Percentiles rank a stretch among this genome's conserved stretches.
Evolutionary conservation across 768 basidiomycete species (phyloP).

Genomic region (Podaxis sp.): DNA sequence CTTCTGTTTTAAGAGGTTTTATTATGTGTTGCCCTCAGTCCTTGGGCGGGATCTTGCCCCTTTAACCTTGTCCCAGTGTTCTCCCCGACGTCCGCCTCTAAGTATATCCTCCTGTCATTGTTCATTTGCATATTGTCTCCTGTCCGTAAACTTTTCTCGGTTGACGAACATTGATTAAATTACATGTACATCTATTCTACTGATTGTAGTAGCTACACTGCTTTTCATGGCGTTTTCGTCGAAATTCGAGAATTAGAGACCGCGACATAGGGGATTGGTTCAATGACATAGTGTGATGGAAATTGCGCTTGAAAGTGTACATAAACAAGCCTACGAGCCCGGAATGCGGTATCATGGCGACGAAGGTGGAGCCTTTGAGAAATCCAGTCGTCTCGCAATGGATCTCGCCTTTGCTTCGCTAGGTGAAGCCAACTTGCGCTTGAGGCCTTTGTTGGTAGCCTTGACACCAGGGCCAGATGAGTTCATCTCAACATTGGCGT

Average conservation of each 20-base stretch:
- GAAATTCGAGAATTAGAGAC: not conserved
- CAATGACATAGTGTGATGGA: not conserved
- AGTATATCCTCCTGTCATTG: constrained; percentile 6
- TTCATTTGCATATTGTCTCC: not conserved
- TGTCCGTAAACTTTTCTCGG: not conserved
- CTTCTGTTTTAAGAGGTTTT: not conserved
- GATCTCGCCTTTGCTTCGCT: constrained; percentile 51
- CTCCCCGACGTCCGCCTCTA: not conserved
- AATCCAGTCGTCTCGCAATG: constrained; percentile 73
- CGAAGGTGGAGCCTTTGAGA: constrained; percentile 49
- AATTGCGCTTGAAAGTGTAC: not conserved
- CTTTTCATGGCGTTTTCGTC: not conserved
- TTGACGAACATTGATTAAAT: constrained; percentile 10
- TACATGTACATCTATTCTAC: constrained; percentile 16
- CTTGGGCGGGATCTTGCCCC: not conserved
- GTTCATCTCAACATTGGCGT: constrained; percentile 65
- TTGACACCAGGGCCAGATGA: constrained; percentile 51
- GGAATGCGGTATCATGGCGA: constrained; percentile 23
- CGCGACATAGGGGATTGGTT: not conserved
- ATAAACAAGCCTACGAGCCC: not conserved
- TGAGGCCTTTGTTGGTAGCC: constrained; percentile 57
- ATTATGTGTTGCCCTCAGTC: not conserved
- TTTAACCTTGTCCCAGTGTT: not conserved
- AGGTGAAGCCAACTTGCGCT: constrained; percentile 68
- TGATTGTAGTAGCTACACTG: constrained; percentile 9